These are phyloP conservation scores for Clausena lansium DNA, from an alignment of 345 rosid genomes.

Conservation along the genomic window DNA sequence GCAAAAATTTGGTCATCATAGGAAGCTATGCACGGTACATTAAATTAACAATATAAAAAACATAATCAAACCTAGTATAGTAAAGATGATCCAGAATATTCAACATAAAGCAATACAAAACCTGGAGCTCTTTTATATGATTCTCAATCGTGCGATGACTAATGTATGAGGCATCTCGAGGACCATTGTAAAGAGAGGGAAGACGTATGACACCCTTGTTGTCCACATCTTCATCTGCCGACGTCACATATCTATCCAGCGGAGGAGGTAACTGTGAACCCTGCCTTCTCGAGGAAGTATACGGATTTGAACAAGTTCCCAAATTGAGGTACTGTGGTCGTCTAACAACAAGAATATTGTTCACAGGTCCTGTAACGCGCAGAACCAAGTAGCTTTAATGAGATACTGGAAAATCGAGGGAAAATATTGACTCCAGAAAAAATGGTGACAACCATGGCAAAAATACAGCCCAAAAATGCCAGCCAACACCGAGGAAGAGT, in stretches of 20 bases:
- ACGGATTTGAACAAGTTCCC: constrained; percentile 22
- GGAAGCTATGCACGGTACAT: not conserved
- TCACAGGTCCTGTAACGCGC: constrained; percentile 56
- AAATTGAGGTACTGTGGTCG: constrained; percentile 26
- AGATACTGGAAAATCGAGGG: not conserved
- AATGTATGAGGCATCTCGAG: constrained; percentile 28
- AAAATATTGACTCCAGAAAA: not conserved
- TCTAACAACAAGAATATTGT: constrained; percentile 58
- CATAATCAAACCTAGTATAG: not conserved
- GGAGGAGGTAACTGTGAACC: constrained; percentile 53
- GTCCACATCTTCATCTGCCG: constrained; percentile 38
- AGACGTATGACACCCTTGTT: constrained; percentile 40
- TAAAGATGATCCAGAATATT: not conserved
- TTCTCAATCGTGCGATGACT: constrained; percentile 44
- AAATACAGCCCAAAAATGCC: not conserved
- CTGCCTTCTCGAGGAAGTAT: constrained; percentile 51
- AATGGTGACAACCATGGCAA: not conserved
- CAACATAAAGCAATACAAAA: constrained; percentile 21
- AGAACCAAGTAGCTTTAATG: not conserved
- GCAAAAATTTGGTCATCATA: not conserved
- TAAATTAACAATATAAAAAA: not conserved
- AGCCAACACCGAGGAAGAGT: not conserved
- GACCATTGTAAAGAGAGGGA: constrained; percentile 23
- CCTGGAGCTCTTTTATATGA: constrained; percentile 78
- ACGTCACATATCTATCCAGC: constrained; percentile 50